Conservation (phyloP, 192 early-diverging fungal genomes). For the Umbelopsis sp. region DNA sequence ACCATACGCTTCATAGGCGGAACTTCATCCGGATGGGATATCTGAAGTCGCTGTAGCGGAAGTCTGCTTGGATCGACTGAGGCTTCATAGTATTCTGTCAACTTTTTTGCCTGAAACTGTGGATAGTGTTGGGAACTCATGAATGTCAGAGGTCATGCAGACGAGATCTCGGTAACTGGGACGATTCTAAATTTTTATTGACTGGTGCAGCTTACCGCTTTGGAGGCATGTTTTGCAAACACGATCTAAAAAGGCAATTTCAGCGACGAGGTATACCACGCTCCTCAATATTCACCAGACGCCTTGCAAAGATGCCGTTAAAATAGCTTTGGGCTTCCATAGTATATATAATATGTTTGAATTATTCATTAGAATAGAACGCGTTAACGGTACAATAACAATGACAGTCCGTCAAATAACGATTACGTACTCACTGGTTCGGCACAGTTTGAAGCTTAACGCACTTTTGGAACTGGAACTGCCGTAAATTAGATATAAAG, state of each 20-base stretch:
- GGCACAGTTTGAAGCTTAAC: too few relatives aligned
- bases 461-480: too few relatives aligned
- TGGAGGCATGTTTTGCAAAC: conserved; percentile 10
- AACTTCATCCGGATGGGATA: conserved; percentile 9
- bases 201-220: background rate
- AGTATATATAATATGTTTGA: too few relatives aligned
- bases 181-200: background rate
- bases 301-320: too few relatives aligned
- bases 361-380: too few relatives aligned
- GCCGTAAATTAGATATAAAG: too few relatives aligned
- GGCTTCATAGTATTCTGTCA: conserved; percentile 8
- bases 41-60: background rate
- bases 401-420: too few relatives aligned
- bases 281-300: too few relatives aligned
- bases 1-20: conserved; percentile 4
- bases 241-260: conserved; percentile 3
- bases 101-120: background rate
- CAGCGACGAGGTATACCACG: too few relatives aligned
- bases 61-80: background rate
- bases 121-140: conserved; percentile 6
- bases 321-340: too few relatives aligned
- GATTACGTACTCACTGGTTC: too few relatives aligned
- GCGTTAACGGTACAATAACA: too few relatives aligned
- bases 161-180: background rate
- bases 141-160: background rate